Conservation (phyloP, 164 flowering plant genomes). For the Protea cynaroides region DNA sequence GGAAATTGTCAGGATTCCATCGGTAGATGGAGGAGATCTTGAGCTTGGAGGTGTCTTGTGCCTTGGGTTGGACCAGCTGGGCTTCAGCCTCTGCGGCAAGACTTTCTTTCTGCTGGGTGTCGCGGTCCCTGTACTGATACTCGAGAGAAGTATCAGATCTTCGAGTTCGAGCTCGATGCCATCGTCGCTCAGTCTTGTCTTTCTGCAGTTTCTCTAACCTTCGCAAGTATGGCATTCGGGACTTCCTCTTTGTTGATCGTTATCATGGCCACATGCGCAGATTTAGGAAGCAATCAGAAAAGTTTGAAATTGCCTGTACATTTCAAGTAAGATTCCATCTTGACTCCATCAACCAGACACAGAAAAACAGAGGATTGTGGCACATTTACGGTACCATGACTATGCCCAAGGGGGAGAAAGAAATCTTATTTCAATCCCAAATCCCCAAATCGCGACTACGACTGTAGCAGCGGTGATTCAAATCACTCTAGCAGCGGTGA, state of each 20-base stretch:
- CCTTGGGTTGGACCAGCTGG: constrained; percentile 16
- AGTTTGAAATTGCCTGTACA: no score
- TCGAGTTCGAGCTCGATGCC: constrained; percentile 56
- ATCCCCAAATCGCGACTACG: no score
- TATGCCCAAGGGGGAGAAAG: no score
- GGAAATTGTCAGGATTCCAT: no score
- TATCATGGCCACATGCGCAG: constrained; percentile 39
- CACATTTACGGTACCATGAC: no score
- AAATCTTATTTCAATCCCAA: no score
- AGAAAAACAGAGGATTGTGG: no score
- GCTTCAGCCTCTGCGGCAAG: constrained; percentile 47
- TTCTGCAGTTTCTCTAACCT: constrained; percentile 72
- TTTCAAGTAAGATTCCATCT: no score
- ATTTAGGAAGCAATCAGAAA: constrained; percentile 42
- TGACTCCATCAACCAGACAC: no score
- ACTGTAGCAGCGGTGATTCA: no score
- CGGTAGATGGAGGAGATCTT: constrained; percentile 12
- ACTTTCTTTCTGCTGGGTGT: constrained; percentile 47
- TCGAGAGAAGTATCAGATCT: constrained; percentile 50
- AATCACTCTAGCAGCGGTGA: no score
- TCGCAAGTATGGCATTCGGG: constrained; percentile 64
- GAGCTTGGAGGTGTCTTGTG: no score
- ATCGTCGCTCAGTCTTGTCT: constrained; percentile 57
- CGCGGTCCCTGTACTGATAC: constrained; percentile 38
- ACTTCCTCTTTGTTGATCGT: constrained; percentile 77